Evolutionary conservation across 495 filamentous ascomycete genomes (phyloP).

Genomic region (Hypomontagnella monticulosa): DNA sequence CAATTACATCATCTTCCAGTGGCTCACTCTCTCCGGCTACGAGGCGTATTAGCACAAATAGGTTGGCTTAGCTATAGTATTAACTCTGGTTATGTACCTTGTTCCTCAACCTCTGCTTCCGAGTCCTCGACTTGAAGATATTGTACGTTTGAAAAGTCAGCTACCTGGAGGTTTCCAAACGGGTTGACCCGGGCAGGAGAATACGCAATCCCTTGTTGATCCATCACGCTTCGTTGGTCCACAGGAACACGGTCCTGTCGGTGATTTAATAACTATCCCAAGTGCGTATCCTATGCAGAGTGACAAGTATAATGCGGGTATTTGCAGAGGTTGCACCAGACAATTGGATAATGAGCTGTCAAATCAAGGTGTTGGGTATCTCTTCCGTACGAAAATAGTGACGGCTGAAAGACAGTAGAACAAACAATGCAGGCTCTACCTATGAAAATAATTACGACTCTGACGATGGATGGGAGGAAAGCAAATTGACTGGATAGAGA

Average conservation of each 20-base stretch:
- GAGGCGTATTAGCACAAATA: conserved; percentile 26
- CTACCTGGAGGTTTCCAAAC: conserved; percentile 50
- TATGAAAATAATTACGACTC: conserved; percentile 34
- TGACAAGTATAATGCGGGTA: conserved; percentile 37
- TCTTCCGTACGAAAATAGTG: conserved; percentile 32
- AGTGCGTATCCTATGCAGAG: conserved; percentile 30
- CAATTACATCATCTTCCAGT: conserved; percentile 25
- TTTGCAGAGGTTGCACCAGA: conserved; percentile 31
- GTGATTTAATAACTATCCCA: conserved; percentile 25
- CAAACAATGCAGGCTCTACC: conserved; percentile 36
- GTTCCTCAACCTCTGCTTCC: conserved; percentile 47
- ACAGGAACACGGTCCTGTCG: conserved; percentile 13
- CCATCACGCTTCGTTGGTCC: conserved; percentile 34
- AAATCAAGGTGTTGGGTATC: conserved; percentile 38
- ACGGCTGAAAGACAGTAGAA: conserved; percentile 29
- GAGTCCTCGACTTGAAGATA: conserved; percentile 47
- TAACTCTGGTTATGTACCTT: conserved; percentile 36
- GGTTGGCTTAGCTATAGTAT: conserved; percentile 1
- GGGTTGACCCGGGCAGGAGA: conserved; percentile 51
- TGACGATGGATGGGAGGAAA: conserved; percentile 35
- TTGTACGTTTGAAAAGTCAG: conserved; percentile 52
- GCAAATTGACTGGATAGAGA: conserved; percentile 36
- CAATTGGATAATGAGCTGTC: conserved; percentile 35
- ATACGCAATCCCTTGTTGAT: conserved; percentile 49
- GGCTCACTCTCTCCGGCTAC: conserved; percentile 30